Evolutionary conservation across 169 alveolate species (phyloP).

Genomic region (Amoebophrya sp.): DNA sequence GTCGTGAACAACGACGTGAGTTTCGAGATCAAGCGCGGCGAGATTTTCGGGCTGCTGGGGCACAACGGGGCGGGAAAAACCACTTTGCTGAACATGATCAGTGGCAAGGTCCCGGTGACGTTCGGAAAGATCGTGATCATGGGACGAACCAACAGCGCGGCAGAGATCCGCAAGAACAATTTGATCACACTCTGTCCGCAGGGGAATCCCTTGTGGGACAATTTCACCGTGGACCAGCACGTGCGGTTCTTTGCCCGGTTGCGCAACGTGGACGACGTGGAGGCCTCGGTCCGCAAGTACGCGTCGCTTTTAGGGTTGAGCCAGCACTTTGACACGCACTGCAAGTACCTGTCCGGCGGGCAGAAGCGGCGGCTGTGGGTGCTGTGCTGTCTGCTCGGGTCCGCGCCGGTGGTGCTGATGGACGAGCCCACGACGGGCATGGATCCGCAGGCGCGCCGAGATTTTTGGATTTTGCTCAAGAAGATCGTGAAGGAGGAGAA

Average conservation of each 20-base stretch:
- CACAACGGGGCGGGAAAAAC: slow-evolving; percentile 52
- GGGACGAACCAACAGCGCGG: neutral
- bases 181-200: slow-evolving; percentile 38
- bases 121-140: slow-evolving; percentile 29
- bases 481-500: slow-evolving; percentile 31
- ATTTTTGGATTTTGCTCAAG: slow-evolving; percentile 35
- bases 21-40: neutral
- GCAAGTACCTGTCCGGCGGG: slow-evolving; percentile 41
- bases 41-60: slow-evolving; percentile 42
- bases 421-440: slow-evolving; percentile 49
- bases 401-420: slow-evolving; percentile 35
- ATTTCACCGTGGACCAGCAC: slow-evolving; percentile 36
- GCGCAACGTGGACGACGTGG: neutral
- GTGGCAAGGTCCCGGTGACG: slow-evolving; percentile 35
- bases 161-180: neutral
- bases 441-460: slow-evolving; percentile 46
- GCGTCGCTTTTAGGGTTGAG: neutral
- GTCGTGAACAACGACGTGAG: neutral
- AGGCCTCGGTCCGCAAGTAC: slow-evolving; percentile 20
- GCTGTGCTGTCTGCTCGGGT: slow-evolving; percentile 37
- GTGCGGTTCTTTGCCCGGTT: slow-evolving; percentile 27
- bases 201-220: slow-evolving; percentile 36
- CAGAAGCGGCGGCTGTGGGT: slow-evolving; percentile 47
- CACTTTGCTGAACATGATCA: slow-evolving; percentile 29
- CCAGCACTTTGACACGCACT: neutral